phyloP scores from a whole-genome alignment of 192 early-diverging fungal genomes.

The Phlyctochytrium arcticum region DNA sequence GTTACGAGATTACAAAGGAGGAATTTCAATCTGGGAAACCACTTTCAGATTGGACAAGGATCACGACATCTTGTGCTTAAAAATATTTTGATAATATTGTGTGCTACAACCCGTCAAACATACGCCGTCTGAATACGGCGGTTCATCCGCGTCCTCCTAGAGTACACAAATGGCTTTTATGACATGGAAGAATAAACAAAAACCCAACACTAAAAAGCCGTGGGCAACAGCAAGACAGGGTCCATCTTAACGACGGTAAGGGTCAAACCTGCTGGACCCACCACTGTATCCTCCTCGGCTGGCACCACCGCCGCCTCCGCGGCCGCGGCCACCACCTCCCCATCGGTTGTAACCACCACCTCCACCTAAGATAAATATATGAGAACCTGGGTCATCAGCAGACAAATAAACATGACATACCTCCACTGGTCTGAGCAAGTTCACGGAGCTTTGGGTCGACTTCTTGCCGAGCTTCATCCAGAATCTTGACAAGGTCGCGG shows the following conservation, averaged over 20 bases:
- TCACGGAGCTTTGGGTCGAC: slow-evolving; percentile 47
- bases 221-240: too few species aligned
- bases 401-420: neutral
- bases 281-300: slow-evolving; percentile 42
- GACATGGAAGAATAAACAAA: too few species aligned
- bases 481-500: slow-evolving; percentile 42
- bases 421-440: slow-evolving; percentile 36
- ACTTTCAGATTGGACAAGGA: too few species aligned
- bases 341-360: slow-evolving; percentile 36
- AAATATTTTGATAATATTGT: too few species aligned
- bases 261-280: slow-evolving; percentile 38
- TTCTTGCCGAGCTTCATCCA: slow-evolving; percentile 59
- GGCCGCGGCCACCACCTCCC: slow-evolving; percentile 34
- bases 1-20: too few species aligned
- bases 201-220: too few species aligned
- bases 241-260: slow-evolving; percentile 18
- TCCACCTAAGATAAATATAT: neutral
- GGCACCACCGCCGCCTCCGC: slow-evolving; percentile 48
- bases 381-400: neutral
- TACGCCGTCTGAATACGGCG: too few species aligned
- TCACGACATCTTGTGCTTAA: too few species aligned
- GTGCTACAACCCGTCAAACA: too few species aligned
- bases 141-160: too few species aligned
- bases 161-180: too few species aligned
- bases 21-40: too few species aligned